A percentile compares a stretch with the other conserved stretches of the same genome.
Evolutionary conservation across 208 protist species (phyloP).

Genomic region (Leptomonas pyrrhocoris): DNA sequence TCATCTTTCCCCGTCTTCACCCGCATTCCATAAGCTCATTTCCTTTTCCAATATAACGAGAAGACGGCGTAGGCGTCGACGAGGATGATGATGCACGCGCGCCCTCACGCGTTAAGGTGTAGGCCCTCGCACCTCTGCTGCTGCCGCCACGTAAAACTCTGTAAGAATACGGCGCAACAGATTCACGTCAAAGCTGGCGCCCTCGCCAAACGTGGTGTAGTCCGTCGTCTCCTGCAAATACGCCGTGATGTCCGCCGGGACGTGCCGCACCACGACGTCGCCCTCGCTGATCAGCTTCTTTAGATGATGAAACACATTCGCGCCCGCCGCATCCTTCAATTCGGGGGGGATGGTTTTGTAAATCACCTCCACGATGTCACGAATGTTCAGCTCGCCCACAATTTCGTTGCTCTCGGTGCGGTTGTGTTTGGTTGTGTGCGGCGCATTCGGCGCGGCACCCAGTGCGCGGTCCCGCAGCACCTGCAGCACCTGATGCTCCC

Average conservation of each 20-base stretch:
- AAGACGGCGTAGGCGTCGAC: background rate
- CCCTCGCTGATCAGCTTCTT: constrained; percentile 61
- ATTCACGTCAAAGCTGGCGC: constrained; percentile 23
- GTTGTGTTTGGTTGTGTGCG: background rate
- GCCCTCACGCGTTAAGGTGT: background rate
- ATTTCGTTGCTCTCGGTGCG: background rate
- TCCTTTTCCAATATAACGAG: background rate
- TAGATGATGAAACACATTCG: constrained; percentile 70
- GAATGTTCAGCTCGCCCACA: constrained; percentile 23
- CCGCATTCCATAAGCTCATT: background rate
- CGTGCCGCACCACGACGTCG: constrained; percentile 31
- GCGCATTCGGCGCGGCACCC: background rate
- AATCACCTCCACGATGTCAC: constrained; percentile 45
- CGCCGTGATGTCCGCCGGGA: constrained; percentile 21
- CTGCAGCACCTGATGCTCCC: constrained; percentile 65
- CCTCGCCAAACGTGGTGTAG: constrained; percentile 53
- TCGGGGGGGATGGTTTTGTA: constrained; percentile 50
- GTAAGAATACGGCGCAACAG: constrained; percentile 38
- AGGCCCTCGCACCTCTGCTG: background rate
- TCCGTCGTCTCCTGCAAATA: constrained; percentile 47
- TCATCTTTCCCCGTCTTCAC: background rate
- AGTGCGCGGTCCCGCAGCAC: constrained; percentile 28
- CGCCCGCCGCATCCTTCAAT: constrained; percentile 48
- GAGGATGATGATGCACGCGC: background rate
- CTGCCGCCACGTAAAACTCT: constrained; percentile 37